phyloP scores from a whole-genome alignment of 129 eudicot genomes.

The Flaveria brownii region DNA sequence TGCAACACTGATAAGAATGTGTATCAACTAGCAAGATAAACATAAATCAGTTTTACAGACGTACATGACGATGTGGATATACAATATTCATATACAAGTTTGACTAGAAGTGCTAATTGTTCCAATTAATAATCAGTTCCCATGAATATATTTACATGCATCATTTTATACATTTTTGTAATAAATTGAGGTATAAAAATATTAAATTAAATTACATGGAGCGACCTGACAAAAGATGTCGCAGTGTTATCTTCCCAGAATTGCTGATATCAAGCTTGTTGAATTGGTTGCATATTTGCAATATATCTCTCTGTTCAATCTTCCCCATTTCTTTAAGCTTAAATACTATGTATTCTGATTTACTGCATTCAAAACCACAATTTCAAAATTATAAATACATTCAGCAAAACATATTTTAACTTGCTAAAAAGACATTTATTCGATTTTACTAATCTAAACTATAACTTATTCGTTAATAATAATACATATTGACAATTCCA shows the following conservation, averaged over 20 bases:
- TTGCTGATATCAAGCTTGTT: slow-evolving; percentile 53
- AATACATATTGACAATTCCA: too few species aligned
- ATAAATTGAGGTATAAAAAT: slow-evolving; percentile 4
- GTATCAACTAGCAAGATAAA: too few species aligned
- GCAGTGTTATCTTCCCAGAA: slow-evolving; percentile 58
- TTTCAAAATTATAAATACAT: not conserved
- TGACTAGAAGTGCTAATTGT: not conserved
- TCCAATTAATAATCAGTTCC: not conserved
- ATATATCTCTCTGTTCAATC: slow-evolving; percentile 63
- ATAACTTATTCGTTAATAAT: too few species aligned
- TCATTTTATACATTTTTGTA: slow-evolving; percentile 5
- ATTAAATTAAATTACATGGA: slow-evolving; percentile 3
- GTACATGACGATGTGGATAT: not conserved
- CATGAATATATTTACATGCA: slow-evolving; percentile 10
- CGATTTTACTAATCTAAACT: too few species aligned
- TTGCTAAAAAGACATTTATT: too few species aligned
- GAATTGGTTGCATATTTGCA: slow-evolving; percentile 62
- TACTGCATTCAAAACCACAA: slow-evolving; percentile 44
- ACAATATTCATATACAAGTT: not conserved
- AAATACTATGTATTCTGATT: slow-evolving; percentile 71
- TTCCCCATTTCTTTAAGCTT: slow-evolving; percentile 81
- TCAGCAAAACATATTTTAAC: too few species aligned
- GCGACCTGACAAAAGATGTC: slow-evolving; percentile 43
- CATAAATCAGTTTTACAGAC: not conserved
- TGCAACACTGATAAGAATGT: too few species aligned